Evolutionary conservation across 192 early-diverging fungal genomes (phyloP), one percentile per base, ranked within the genome.

Genomic region (Dissophora ornata): DNA sequence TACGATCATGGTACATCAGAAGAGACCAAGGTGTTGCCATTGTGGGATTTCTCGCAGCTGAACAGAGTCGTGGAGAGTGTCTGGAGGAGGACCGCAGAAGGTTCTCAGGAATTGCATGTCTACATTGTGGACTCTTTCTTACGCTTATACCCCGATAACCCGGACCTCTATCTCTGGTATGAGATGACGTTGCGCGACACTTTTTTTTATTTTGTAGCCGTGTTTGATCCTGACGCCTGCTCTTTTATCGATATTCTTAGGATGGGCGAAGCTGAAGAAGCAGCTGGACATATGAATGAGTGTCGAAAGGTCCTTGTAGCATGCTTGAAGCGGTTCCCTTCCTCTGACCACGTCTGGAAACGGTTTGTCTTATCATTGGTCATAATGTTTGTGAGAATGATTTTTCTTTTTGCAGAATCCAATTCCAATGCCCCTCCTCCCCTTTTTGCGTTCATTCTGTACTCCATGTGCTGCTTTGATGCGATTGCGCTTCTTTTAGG

Each of bases 321-420:
- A 0, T 62, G 63, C 47, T 18, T 77, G 3, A 50, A 45, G 3
- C 49, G 64, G 56, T 77, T 77, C 46, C 63, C 64, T n/a, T 49
- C 42, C 42, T 67, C 64, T 9, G 63, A 61, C 0, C 45, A 54
- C 32, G 38, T 77, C 44, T 77, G 73, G 73, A 77, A 77, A 77
- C 64, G 64, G 64, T 77, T 77, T 67, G 73, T 77, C 24, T 38
- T 55, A 7, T 33, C 32, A 10, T 18, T 51, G 21, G 24, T n/a
- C 21, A n/a, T 25, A 21, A 22, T 7, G 9, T 34, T 49, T 22
- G n/a, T 16, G n/a, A 1, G 33, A 29, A n/a, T 46, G 25, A 36
- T 21, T 24, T 18, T 38, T 41, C 22, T 42, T 22, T 38, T 54
- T 54, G 40, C 21, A 54, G 54, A 56, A 33, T 33, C 25, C 33